Conservation (phyloP, 2,329 filamentous ascomycete species). For the Metarhizium humberi region DNA sequence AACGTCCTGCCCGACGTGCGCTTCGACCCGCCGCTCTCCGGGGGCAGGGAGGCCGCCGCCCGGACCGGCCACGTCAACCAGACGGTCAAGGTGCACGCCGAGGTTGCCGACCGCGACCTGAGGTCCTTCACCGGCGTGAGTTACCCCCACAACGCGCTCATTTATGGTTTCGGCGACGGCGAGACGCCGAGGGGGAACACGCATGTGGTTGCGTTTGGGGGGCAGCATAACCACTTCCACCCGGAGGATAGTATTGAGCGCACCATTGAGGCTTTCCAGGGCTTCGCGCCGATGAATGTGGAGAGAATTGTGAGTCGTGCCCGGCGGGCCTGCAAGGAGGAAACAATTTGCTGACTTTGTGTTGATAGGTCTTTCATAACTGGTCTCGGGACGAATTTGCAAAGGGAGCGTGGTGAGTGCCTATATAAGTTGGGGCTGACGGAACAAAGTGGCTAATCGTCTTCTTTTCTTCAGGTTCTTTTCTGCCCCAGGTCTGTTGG, state of each 20-base stretch:
- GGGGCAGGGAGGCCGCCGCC: slow-evolving; percentile 25
- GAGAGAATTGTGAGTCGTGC: slow-evolving; percentile 14
- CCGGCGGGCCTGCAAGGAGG: too few relatives aligned
- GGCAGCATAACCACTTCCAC: slow-evolving; percentile 30
- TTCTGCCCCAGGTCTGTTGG: slow-evolving; percentile 25
- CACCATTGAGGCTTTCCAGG: slow-evolving; percentile 21
- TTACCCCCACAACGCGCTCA: slow-evolving; percentile 32
- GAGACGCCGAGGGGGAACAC: slow-evolving; percentile 34
- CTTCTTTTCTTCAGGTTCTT: slow-evolving; percentile 20
- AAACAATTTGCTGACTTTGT: not conserved
- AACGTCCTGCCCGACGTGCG: slow-evolving; percentile 31
- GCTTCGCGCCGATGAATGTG: slow-evolving; percentile 23
- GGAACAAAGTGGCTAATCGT: not conserved
- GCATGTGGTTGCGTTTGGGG: slow-evolving; percentile 37
- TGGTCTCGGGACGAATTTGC: slow-evolving; percentile 38
- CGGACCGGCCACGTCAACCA: slow-evolving; percentile 34
- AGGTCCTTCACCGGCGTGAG: slow-evolving; percentile 33
- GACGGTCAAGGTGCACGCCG: slow-evolving; percentile 35
- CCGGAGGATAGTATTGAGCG: slow-evolving; percentile 29
- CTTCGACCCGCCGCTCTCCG: slow-evolving; percentile 30
- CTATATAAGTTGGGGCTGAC: not conserved
- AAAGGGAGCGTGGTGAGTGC: slow-evolving; percentile 29
- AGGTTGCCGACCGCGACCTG: slow-evolving; percentile 29
- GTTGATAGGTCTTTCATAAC: slow-evolving; percentile 34
- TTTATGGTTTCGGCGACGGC: slow-evolving; percentile 35